A percentile compares a stretch with the other conserved stretches of the same genome.
Evolutionary conservation across 2,329 filamentous ascomycete species (phyloP).

Genomic region (Ascochyta fabae): DNA sequence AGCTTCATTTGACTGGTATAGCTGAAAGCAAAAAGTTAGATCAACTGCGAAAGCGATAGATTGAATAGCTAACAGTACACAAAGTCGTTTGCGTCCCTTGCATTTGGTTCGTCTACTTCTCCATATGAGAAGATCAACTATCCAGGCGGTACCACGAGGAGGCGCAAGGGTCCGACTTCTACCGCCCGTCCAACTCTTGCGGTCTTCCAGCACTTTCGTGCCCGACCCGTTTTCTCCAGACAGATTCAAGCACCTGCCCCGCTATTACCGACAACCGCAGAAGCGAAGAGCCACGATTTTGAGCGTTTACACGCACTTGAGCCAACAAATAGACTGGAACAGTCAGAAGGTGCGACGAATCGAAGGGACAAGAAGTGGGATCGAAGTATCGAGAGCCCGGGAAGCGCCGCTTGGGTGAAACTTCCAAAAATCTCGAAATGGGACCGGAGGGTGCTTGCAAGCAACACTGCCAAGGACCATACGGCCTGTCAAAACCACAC

Average conservation of each 20-base stretch:
- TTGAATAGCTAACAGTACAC: background rate
- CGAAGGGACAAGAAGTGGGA: constrained; percentile 4
- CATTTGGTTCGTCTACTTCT: constrained; percentile 43
- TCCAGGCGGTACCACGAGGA: constrained; percentile 47
- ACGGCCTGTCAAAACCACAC: constrained; percentile 32
- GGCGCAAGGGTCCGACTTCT: constrained; percentile 48
- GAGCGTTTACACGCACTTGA: background rate
- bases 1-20: background rate
- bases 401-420: constrained; percentile 17
- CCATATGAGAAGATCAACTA: constrained; percentile 26
- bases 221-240: constrained; percentile 33
- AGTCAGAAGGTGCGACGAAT: constrained; percentile 4
- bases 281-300: background rate
- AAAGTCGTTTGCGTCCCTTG: constrained; percentile 32
- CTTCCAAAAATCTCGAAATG: background rate
- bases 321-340: constrained; percentile 2
- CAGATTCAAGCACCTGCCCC: constrained; percentile 22
- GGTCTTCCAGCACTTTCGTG: constrained; percentile 25
- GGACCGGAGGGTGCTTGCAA: constrained; percentile 27
- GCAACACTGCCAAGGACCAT: constrained; percentile 36
- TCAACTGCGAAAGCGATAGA: background rate
- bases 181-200: constrained; percentile 43
- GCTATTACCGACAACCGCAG: constrained; percentile 12
- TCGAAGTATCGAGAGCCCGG: constrained; percentile 6
- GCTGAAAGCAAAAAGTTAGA: background rate